Percentiles rank a stretch among this genome's conserved stretches.
Conservation (phyloP, 805 yeast species). For the Candida taoyuanica region DNA sequence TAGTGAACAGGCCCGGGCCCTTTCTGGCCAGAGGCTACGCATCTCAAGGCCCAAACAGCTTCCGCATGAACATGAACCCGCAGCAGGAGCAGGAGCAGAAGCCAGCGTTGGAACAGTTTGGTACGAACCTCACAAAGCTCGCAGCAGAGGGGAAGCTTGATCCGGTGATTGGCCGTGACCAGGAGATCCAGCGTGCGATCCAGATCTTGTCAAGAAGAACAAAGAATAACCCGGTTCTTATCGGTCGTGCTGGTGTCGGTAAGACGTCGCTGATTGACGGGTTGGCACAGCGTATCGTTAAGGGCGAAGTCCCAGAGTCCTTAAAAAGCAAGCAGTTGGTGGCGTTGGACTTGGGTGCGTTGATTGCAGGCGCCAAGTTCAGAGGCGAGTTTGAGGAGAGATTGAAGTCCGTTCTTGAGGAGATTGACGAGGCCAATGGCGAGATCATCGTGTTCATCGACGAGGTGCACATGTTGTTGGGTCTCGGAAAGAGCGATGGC, state of each 20-base stretch:
- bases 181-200: constrained; percentile 87
- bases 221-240: constrained; percentile 90
- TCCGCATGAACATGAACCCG: constrained; percentile 35
- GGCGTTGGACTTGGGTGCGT: constrained; percentile 80
- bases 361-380: constrained; percentile 92
- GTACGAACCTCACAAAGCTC: constrained; percentile 77
- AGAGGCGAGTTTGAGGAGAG: constrained; percentile 96
- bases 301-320: constrained; percentile 92
- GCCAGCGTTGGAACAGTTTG: constrained; percentile 81
- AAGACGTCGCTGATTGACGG: constrained; percentile 97
- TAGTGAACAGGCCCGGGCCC: not conserved
- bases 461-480: constrained; percentile 84
- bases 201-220: constrained; percentile 91
- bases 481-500: constrained; percentile 91
- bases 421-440: constrained; percentile 75
- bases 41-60: constrained; percentile 15
- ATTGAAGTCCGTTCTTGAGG: constrained; percentile 72
- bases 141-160: constrained; percentile 90
- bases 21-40: constrained; percentile 8
- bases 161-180: constrained; percentile 96
- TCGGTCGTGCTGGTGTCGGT: constrained; percentile 98
- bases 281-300: constrained; percentile 85
- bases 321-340: constrained; percentile 83
- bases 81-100: constrained; percentile 41
- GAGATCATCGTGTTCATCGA: constrained; percentile 80